Percentiles rank a stretch among this genome's conserved stretches.
phyloP scores from a whole-genome alignment of 2,329 filamentous ascomycete genomes.

The Penicillium sp. region DNA sequence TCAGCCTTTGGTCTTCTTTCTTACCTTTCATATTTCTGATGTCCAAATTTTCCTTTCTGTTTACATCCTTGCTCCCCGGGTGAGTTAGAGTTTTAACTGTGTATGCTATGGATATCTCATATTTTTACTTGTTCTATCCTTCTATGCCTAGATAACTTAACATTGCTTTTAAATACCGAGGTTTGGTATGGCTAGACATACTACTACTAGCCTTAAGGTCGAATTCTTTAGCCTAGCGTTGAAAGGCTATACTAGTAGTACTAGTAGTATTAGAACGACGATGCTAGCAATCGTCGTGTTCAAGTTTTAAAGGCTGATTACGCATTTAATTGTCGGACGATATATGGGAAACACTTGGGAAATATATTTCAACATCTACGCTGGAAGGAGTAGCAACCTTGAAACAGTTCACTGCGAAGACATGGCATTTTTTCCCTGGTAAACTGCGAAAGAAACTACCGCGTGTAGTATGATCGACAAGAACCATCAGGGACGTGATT shows the following conservation, averaged over 20 bases:
- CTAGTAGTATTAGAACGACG: too few relatives aligned
- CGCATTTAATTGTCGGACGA: too few relatives aligned
- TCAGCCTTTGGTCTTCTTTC: conserved; percentile 15
- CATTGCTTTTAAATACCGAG: too few relatives aligned
- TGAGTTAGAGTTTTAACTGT: background rate
- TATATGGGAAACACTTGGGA: background rate
- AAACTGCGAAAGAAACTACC: conserved; percentile 20
- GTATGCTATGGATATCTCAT: conserved; percentile 9
- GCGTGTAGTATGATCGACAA: conserved; percentile 15
- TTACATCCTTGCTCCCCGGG: background rate
- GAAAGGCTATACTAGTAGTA: too few relatives aligned
- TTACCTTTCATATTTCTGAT: conserved; percentile 14
- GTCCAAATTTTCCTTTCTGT: conserved; percentile 15
- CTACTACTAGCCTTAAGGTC: too few relatives aligned
- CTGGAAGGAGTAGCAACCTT: too few relatives aligned
- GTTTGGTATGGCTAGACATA: too few relatives aligned
- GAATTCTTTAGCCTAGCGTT: too few relatives aligned
- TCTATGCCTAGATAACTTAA: conserved; percentile 7
- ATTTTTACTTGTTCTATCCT: conserved; percentile 7
- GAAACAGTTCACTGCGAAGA: conserved; percentile 5
- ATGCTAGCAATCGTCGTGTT: too few relatives aligned
- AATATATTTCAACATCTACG: background rate
- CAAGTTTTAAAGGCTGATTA: too few relatives aligned
- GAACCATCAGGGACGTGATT: conserved; percentile 15
- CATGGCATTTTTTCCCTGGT: conserved; percentile 24